Conservation (phyloP, 116 monocot species). For the Cymodocea nodosa region DNA sequence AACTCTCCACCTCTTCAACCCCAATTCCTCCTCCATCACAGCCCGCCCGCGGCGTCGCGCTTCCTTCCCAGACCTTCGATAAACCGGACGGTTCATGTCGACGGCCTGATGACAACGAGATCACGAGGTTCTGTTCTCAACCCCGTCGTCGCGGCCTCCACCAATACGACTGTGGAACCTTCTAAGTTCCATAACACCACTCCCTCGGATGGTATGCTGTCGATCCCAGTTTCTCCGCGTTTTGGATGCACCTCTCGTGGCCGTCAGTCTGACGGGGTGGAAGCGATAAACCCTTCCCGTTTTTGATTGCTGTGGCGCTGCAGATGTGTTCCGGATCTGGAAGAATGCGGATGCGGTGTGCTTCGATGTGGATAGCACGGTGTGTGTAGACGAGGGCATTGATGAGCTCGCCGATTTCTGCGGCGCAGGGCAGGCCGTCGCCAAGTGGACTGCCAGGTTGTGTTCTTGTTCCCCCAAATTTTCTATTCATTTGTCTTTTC, state of each 20-base stretch:
- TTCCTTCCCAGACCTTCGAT: neutral
- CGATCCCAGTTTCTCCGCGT: neutral
- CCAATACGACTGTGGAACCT: neutral
- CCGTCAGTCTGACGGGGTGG: too few species aligned
- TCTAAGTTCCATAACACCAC: neutral
- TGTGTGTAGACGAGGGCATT: conserved; percentile 93
- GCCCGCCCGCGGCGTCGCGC: neutral
- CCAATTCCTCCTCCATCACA: neutral
- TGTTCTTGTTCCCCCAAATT: neutral
- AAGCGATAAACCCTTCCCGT: too few species aligned
- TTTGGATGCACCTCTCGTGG: neutral
- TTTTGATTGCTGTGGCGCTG: conserved; percentile 2
- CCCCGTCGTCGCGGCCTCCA: neutral
- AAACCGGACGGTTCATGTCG: conserved; percentile 1
- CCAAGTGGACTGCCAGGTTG: conserved; percentile 90
- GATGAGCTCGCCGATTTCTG: conserved; percentile 98
- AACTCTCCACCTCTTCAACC: neutral
- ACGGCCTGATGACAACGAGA: neutral
- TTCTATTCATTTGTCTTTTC: neutral
- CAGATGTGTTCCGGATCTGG: conserved; percentile 79
- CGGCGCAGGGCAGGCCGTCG: conserved; percentile 93
- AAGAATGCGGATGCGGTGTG: conserved; percentile 75
- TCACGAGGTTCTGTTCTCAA: neutral
- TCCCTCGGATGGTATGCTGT: conserved; percentile 2
- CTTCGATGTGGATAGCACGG: conserved; percentile 99